A percentile compares a stretch with the other conserved stretches of the same genome.
Conservation (phyloP, 1,139 yeast species). For the Taiozyma onychis region DNA sequence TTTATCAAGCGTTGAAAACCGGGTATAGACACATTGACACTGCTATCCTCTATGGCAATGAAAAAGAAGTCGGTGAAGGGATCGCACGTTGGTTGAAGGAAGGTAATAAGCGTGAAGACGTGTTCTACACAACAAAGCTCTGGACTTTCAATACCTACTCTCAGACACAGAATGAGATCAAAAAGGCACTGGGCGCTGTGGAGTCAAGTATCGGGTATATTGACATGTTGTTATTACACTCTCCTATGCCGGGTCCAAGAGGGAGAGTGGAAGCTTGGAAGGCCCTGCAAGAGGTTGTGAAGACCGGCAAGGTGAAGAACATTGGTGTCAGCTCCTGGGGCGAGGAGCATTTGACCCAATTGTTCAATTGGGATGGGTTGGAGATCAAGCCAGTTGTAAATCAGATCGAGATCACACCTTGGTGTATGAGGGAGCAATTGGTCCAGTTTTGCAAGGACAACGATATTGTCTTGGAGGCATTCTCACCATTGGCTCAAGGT, state of each 20-base stretch:
- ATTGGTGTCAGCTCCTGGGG: slow-evolving; percentile 51
- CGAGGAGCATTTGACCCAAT: slow-evolving; percentile 34
- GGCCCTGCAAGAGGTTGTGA: slow-evolving; percentile 30
- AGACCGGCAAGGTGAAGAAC: slow-evolving; percentile 29
- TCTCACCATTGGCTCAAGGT: slow-evolving; percentile 51
- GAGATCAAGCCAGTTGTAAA: slow-evolving; percentile 44
- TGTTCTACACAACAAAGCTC: slow-evolving; percentile 69
- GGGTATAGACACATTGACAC: slow-evolving; percentile 74
- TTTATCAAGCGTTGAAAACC: slow-evolving; percentile 44
- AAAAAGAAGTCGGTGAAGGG: slow-evolving; percentile 45
- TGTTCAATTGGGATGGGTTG: slow-evolving; percentile 36
- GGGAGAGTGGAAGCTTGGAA: slow-evolving; percentile 38
- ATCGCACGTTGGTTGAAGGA: slow-evolving; percentile 48
- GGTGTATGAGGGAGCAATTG: slow-evolving; percentile 57
- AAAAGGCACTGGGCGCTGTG: slow-evolving; percentile 43
- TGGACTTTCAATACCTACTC: slow-evolving; percentile 53
- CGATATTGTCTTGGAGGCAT: slow-evolving; percentile 45
- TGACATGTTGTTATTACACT: slow-evolving; percentile 46
- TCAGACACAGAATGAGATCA: slow-evolving; percentile 48
- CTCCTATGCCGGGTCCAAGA: slow-evolving; percentile 39
- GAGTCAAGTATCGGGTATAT: slow-evolving; percentile 38
- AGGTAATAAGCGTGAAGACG: slow-evolving; percentile 47
- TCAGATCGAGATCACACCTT: slow-evolving; percentile 55
- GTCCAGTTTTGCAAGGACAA: slow-evolving; percentile 40
- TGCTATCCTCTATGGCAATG: slow-evolving; percentile 55